Evolutionary conservation across 2,329 filamentous ascomycete genomes (phyloP).

Genomic region (Diatrype stigma): DNA sequence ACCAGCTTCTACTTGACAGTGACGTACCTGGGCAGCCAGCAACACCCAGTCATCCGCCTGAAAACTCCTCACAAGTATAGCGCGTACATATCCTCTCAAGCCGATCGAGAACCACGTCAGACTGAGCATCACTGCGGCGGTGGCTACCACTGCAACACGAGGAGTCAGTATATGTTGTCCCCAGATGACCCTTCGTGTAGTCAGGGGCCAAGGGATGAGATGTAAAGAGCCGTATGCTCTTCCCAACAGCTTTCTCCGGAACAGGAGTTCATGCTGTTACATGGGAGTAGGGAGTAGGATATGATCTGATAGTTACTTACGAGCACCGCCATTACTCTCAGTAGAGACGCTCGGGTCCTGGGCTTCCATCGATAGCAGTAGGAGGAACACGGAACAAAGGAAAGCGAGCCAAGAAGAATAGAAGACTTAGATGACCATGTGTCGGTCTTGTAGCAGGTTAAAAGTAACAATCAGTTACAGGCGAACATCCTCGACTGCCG

Average conservation of each 20-base stretch:
- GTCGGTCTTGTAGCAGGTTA: background rate
- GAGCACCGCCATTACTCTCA: slow-evolving; percentile 26
- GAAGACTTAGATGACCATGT: background rate
- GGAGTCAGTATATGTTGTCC: background rate
- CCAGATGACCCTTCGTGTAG: too few relatives aligned
- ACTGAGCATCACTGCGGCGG: slow-evolving; percentile 33
- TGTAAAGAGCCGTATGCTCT: too few relatives aligned
- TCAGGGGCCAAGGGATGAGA: too few relatives aligned
- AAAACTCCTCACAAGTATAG: slow-evolving; percentile 31
- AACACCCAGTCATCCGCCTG: slow-evolving; percentile 52
- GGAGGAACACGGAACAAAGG: background rate
- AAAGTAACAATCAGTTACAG: background rate
- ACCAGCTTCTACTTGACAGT: background rate
- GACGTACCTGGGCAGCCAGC: slow-evolving; percentile 42
- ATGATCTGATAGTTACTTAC: background rate
- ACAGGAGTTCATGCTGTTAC: too few relatives aligned
- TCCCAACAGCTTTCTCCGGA: too few relatives aligned
- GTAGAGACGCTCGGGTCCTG: slow-evolving; percentile 27
- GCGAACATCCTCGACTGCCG: background rate
- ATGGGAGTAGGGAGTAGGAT: background rate
- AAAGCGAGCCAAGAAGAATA: background rate
- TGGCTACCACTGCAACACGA: slow-evolving; percentile 13
- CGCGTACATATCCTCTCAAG: slow-evolving; percentile 25
- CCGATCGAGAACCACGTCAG: slow-evolving; percentile 27
- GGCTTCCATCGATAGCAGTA: slow-evolving; percentile 19